A percentile compares a stretch with the other conserved stretches of the same genome.
These are phyloP conservation scores for Penicillium palitans DNA, from an alignment of 2,329 filamentous ascomycete genomes.

Conservation along the genomic window DNA sequence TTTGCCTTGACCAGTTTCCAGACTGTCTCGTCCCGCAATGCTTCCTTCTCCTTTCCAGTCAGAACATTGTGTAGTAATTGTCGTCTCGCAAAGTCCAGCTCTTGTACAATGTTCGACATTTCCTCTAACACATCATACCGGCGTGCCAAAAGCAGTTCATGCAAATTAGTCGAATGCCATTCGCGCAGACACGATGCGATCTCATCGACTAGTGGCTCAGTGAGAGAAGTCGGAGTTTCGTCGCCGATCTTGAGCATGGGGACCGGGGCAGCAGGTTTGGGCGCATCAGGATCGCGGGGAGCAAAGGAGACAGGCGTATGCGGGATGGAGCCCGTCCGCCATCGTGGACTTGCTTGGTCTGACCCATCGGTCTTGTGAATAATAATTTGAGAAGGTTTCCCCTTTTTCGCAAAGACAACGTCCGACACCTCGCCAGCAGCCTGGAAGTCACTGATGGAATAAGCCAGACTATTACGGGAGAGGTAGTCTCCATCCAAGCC, in stretches of 20 bases:
- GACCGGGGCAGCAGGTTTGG: conserved; percentile 83
- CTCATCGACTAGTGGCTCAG: conserved; percentile 93
- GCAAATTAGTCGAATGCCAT: conserved; percentile 97
- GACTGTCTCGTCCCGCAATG: conserved; percentile 81
- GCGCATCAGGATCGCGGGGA: conserved; percentile 61
- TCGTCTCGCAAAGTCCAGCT: conserved; percentile 80
- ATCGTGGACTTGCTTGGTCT: conserved; percentile 31
- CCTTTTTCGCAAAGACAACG: conserved; percentile 39
- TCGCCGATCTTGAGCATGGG: conserved; percentile 98
- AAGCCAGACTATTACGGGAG: conserved; percentile 30
- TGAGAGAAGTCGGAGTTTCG: conserved; percentile 84
- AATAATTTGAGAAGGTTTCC: conserved; percentile 43
- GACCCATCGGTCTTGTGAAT: conserved; percentile 41
- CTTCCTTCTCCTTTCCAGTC: conserved; percentile 78
- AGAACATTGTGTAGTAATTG: conserved; percentile 94
- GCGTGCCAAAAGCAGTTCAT: conserved; percentile 80
- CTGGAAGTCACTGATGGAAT: conserved; percentile 27
- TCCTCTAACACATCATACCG: conserved; percentile 80
- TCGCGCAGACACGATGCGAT: conserved; percentile 95
- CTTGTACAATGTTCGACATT: conserved; percentile 75
- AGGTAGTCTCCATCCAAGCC: conserved; percentile 30
- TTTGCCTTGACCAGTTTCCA: conserved; percentile 95
- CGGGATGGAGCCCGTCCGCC: conserved; percentile 34
- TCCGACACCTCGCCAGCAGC: conserved; percentile 31
- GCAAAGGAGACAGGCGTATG: conserved; percentile 37